phyloP scores from a whole-genome alignment of 1,139 yeast species.

The Meyerozyma smithsonii region DNA sequence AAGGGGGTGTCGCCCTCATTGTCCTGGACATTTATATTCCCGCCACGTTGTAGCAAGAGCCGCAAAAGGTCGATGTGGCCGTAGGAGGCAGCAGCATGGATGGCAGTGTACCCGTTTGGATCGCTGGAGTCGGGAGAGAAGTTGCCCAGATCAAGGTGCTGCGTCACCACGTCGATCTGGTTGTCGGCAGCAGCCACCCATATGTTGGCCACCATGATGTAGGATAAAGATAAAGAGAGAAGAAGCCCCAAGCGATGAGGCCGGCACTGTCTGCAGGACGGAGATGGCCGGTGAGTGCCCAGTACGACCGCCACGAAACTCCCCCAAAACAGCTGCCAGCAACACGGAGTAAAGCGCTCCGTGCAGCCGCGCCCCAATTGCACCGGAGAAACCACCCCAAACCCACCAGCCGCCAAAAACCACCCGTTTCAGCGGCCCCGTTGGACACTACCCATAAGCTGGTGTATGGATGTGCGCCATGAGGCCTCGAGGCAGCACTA shows the following conservation, averaged over 20 bases:
- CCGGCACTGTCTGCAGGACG: neutral
- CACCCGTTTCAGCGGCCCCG: neutral
- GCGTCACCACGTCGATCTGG: conserved; percentile 53
- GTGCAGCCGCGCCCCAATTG: too few species aligned
- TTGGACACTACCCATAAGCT: neutral
- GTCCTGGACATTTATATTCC: conserved; percentile 78
- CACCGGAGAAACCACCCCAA: too few species aligned
- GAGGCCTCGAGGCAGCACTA: neutral
- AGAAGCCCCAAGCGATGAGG: neutral
- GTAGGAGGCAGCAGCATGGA: conserved; percentile 95
- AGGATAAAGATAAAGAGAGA: neutral
- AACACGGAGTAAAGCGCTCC: too few species aligned
- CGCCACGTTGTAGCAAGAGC: conserved; percentile 56
- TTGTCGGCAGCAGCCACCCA: conserved; percentile 97
- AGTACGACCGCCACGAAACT: too few species aligned
- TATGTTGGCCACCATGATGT: conserved; percentile 53
- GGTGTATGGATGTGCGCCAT: neutral
- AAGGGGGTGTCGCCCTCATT: conserved; percentile 93
- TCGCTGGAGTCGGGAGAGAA: conserved; percentile 71
- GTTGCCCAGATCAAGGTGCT: conserved; percentile 46
- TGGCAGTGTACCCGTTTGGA: conserved; percentile 90
- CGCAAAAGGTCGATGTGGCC: conserved; percentile 69
- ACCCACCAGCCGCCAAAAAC: too few species aligned
- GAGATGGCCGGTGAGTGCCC: neutral
- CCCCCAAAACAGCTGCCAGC: too few species aligned